Evolutionary conservation across 306 rosid genomes (phyloP), one percentile per base, ranked within the genome.

Genomic region (Glycine tomentella): DNA sequence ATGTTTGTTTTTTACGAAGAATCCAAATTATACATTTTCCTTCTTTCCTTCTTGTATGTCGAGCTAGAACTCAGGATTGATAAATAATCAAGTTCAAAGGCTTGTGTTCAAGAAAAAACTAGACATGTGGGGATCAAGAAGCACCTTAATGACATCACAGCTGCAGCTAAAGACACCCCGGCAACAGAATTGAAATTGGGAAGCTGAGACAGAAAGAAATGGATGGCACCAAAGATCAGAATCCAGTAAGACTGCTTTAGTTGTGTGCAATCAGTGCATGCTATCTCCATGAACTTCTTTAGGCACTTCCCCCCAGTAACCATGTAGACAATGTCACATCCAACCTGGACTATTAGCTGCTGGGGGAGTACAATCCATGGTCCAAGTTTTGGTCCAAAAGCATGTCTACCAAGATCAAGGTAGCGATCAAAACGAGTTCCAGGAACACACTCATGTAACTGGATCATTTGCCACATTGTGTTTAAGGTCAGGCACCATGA

Each of bases 401-500:
- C 97, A 56, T 95, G 89, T 48, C 91, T 82, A 8, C 99, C 97
- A 1, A 95, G 92, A 87, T 95, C 99, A 56, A 92, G 58, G 72
- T 92, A 95, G 9, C 97, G 89, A 56, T 95, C 97, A 7, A 95
- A 93, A 2, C 97, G 90, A 58, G 95, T 93, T 49, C 97, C 98
- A 0, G 95, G 94, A 36, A 95, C 94, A 82, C 97, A 95, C 79
- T 95, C 97, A 56, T 95, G 99, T 72, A 95, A 88, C 79, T 95
- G 97, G 57, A 93, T 87, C 97, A 95, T 90, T 80, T 92, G 99
- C 99, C 99, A 90, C 95, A 95, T 80, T 48, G 99, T 89, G 88
- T 91, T 90, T 81, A 95, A 84, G 57, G 97, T 95, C 78, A 95
- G 80, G 77, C 94, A 89, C 97, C 99, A 95, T 6, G 97, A 93